Evolutionary conservation across 1,284 basidiomycete genomes (phyloP).

Genomic region (Exobasidium rhododendri): DNA sequence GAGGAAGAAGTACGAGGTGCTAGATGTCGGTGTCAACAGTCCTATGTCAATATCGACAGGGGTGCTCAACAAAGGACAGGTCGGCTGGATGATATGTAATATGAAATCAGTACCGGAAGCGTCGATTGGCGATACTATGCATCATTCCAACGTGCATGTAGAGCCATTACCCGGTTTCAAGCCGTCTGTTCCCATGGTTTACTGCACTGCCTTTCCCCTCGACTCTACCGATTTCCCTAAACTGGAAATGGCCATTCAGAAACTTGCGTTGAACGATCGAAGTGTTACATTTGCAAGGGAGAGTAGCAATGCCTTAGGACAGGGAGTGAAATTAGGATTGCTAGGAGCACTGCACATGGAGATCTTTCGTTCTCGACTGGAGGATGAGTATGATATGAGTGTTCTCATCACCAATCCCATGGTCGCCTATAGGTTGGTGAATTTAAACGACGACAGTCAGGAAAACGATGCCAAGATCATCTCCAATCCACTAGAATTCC

Average conservation of each 20-base stretch:
- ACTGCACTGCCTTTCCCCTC: slow-evolving; percentile 90
- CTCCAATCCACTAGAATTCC: slow-evolving; percentile 50
- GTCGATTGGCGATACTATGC: slow-evolving; percentile 88
- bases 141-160: slow-evolving; percentile 71
- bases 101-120: slow-evolving; percentile 71
- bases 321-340: slow-evolving; percentile 91
- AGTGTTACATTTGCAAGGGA: slow-evolving; percentile 89
- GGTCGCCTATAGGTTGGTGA: slow-evolving; percentile 46
- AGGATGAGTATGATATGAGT: slow-evolving; percentile 75
- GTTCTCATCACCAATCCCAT: slow-evolving; percentile 52
- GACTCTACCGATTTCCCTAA: slow-evolving; percentile 87
- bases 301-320: slow-evolving; percentile 87
- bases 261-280: slow-evolving; percentile 79
- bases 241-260: slow-evolving; percentile 89
- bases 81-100: slow-evolving; percentile 61
- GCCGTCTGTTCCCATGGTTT: slow-evolving; percentile 93
- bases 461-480: slow-evolving; percentile 30
- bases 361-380: slow-evolving; percentile 88
- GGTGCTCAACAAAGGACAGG: slow-evolving; percentile 77
- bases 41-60: slow-evolving; percentile 59
- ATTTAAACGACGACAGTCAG: slow-evolving; percentile 33
- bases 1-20: slow-evolving; percentile 84
- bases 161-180: slow-evolving; percentile 88
- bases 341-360: slow-evolving; percentile 96
- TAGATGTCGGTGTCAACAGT: slow-evolving; percentile 86